These are phyloP conservation scores for Syzygium jambos DNA, from an alignment of 345 rosid genomes.

Conservation along the genomic window DNA sequence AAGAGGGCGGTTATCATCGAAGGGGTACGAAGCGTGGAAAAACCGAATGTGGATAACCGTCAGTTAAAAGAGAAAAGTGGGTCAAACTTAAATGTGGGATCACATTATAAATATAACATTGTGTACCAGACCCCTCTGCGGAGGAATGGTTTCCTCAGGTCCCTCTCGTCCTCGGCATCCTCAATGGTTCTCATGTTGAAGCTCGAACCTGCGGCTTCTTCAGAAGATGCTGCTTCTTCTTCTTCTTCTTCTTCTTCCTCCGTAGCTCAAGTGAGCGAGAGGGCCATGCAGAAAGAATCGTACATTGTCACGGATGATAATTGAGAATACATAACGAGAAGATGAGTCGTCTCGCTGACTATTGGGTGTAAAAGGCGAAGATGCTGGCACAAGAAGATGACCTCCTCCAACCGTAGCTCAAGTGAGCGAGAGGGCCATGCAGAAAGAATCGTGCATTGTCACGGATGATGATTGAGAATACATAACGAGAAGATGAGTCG, in stretches of 20 bases:
- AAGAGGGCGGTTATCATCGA: no score
- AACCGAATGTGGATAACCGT: no score
- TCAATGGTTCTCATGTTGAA: slow-evolving; percentile 41
- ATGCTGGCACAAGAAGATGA: background rate
- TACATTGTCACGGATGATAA: background rate
- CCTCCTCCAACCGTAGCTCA: no score
- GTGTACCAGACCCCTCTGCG: slow-evolving; percentile 69
- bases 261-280: background rate
- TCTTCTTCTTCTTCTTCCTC: background rate
- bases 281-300: background rate
- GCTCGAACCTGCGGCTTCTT: background rate
- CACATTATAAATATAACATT: no score
- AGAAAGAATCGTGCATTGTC: no score
- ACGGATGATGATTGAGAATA: no score
- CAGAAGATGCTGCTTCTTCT: no score
- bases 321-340: background rate
- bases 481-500: no score
- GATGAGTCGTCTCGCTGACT: background rate
- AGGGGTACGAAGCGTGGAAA: no score
- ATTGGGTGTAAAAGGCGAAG: background rate
- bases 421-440: no score
- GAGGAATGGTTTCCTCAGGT: slow-evolving; percentile 50
- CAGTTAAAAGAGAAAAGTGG: no score
- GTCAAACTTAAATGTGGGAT: no score
- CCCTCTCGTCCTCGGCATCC: slow-evolving; percentile 40